Evolutionary conservation across 208 protist species (phyloP).

Genomic region (Leishmania tropica): DNA sequence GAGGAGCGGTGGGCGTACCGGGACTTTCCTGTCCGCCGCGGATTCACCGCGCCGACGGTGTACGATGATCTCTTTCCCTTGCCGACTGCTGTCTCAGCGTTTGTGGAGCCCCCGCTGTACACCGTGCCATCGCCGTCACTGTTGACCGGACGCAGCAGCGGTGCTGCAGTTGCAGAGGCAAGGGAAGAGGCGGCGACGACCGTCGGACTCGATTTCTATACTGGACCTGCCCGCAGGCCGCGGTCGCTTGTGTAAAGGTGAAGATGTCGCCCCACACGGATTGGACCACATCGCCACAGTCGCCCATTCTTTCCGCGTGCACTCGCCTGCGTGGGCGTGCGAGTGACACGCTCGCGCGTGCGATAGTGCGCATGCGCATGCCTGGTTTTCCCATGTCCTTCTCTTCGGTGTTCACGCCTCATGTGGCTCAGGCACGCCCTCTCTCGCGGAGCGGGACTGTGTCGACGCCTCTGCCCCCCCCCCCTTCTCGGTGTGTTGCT

Average conservation of each 20-base stretch:
- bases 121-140: neutral
- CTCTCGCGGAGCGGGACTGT: neutral
- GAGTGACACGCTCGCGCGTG: neutral
- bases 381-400: neutral
- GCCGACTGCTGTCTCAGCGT: slow-evolving; percentile 18
- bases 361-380: neutral
- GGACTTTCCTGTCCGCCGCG: slow-evolving; percentile 1
- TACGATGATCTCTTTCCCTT: slow-evolving; percentile 37
- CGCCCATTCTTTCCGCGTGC: neutral
- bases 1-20: slow-evolving; percentile 33
- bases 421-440: neutral
- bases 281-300: neutral
- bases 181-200: neutral
- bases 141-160: neutral
- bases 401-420: neutral
- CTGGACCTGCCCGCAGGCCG: slow-evolving; percentile 23
- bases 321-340: neutral
- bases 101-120: slow-evolving; percentile 4
- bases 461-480: neutral
- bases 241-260: slow-evolving; percentile 8
- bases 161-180: neutral
- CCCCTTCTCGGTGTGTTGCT: neutral
- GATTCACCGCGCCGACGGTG: slow-evolving; percentile 26
- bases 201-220: slow-evolving; percentile 17
- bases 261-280: neutral